These are phyloP conservation scores for Claviceps pazoutovae DNA, from an alignment of 2,329 filamentous ascomycete genomes.

Conservation along the genomic window DNA sequence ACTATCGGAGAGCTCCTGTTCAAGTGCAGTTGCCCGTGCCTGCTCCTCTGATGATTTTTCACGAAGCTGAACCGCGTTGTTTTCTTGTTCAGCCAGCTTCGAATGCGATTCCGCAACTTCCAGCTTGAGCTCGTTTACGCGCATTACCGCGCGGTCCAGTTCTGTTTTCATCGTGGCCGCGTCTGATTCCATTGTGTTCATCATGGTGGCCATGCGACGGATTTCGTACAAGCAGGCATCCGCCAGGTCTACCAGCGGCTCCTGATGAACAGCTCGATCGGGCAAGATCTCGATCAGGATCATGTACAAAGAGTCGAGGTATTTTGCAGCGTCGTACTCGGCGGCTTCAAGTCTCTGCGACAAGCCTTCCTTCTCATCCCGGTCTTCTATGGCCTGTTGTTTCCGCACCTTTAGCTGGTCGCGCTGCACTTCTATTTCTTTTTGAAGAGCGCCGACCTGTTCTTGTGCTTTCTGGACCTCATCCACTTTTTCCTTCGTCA, in stretches of 20 bases:
- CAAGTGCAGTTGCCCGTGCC: constrained; percentile 39
- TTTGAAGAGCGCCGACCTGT: constrained; percentile 48
- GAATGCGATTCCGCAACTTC: constrained; percentile 43
- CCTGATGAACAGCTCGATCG: constrained; percentile 36
- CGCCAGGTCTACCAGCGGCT: constrained; percentile 43
- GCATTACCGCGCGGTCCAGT: constrained; percentile 43
- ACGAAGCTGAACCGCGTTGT: constrained; percentile 34
- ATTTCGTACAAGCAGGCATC: constrained; percentile 45
- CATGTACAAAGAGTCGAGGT: constrained; percentile 41
- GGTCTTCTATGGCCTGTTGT: constrained; percentile 38
- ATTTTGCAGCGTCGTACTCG: constrained; percentile 37
- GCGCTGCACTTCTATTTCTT: constrained; percentile 43
- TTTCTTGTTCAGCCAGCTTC: constrained; percentile 37
- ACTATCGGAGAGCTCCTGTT: constrained; percentile 46
- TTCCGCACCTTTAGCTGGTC: constrained; percentile 47
- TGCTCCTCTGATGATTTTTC: constrained; percentile 40
- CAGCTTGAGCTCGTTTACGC: constrained; percentile 38
- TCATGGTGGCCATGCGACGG: constrained; percentile 44
- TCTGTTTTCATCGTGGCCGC: constrained; percentile 47
- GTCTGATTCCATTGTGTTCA: constrained; percentile 46
- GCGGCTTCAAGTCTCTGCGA: constrained; percentile 35
- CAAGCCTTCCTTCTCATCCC: constrained; percentile 39
- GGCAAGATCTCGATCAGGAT: constrained; percentile 45
- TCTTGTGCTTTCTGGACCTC: constrained; percentile 44
- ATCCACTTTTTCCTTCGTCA: constrained; percentile 43